Evolutionary conservation across 139 green algal species (phyloP).

Genomic region (Coelastrella sp.): DNA sequence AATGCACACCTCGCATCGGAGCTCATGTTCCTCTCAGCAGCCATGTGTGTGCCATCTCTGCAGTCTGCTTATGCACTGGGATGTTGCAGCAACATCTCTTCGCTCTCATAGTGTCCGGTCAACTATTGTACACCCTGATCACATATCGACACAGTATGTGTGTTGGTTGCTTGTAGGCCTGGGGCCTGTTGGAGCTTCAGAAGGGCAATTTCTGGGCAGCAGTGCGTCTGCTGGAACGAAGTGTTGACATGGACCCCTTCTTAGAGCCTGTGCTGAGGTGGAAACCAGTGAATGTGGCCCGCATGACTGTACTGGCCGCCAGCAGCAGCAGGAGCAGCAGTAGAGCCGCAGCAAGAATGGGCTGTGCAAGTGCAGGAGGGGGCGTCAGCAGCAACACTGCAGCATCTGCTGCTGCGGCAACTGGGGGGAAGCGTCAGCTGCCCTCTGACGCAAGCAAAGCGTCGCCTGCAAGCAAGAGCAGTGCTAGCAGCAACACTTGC

Average conservation of each 20-base stretch:
- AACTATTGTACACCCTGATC: too few relatives aligned
- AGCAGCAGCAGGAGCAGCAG: conserved; percentile 17
- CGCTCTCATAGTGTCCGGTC: too few relatives aligned
- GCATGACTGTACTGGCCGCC: not conserved
- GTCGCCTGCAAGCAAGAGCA: too few relatives aligned
- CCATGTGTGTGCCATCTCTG: too few relatives aligned
- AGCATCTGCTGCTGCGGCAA: not conserved
- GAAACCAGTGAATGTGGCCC: conserved; percentile 30
- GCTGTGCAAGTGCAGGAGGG: conserved; percentile 4
- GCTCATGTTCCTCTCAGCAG: too few relatives aligned
- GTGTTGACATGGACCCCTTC: conserved; percentile 35
- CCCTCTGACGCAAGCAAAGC: not conserved
- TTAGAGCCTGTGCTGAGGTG: conserved; percentile 19
- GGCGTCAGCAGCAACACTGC: not conserved
- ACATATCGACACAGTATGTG: too few relatives aligned
- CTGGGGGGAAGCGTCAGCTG: not conserved
- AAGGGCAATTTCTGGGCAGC: conserved; percentile 77
- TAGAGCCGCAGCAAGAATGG: not conserved
- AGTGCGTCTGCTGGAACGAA: conserved; percentile 59
- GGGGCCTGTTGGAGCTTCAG: conserved; percentile 86
- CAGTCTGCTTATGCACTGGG: too few relatives aligned
- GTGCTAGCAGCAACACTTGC: not conserved
- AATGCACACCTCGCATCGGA: too few relatives aligned
- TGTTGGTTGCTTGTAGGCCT: conserved; percentile 63
- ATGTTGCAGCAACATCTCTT: too few relatives aligned